These are phyloP conservation scores for Nectriaceae sp. DNA, from an alignment of 2,329 filamentous ascomycete species.

Conservation along the genomic window DNA sequence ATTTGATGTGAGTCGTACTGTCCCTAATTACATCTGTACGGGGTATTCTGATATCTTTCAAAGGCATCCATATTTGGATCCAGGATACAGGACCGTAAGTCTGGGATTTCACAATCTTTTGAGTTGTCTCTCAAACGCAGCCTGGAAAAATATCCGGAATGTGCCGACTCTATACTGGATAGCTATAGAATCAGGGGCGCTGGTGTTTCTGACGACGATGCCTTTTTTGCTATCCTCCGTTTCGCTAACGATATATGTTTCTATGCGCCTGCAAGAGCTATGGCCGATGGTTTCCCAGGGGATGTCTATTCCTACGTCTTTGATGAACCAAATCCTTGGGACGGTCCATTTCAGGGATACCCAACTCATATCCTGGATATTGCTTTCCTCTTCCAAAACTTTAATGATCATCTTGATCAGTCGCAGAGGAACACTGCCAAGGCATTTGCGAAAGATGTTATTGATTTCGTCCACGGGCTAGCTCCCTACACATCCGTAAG, in stretches of 20 bases:
- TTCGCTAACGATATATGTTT: conserved; percentile 7
- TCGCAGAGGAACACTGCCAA: conserved; percentile 3
- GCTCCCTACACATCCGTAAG: neutral
- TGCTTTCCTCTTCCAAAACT: conserved; percentile 14
- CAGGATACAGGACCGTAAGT: too few relatives aligned
- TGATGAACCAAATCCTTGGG: conserved; percentile 12
- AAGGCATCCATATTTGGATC: too few relatives aligned
- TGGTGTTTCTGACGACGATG: conserved; percentile 1
- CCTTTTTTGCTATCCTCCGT: conserved; percentile 2
- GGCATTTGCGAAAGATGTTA: conserved; percentile 5
- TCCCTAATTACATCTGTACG: too few relatives aligned
- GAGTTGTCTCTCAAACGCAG: too few relatives aligned
- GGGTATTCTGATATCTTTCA: too few relatives aligned
- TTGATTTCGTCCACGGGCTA: conserved; percentile 3
- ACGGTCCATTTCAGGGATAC: conserved; percentile 10
- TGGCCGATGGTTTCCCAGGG: conserved; percentile 2
- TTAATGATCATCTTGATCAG: conserved; percentile 4
- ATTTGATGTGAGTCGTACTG: too few relatives aligned
- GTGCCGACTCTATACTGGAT: neutral
- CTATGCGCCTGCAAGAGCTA: neutral
- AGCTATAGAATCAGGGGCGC: neutral
- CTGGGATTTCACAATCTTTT: too few relatives aligned
- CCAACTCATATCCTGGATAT: conserved; percentile 13
- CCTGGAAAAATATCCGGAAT: neutral
- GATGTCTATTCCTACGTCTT: conserved; percentile 3